A percentile compares a stretch with the other conserved stretches of the same genome.
Evolutionary conservation across 129 eudicot genomes (phyloP).

Genomic region (Silybum marianum): DNA sequence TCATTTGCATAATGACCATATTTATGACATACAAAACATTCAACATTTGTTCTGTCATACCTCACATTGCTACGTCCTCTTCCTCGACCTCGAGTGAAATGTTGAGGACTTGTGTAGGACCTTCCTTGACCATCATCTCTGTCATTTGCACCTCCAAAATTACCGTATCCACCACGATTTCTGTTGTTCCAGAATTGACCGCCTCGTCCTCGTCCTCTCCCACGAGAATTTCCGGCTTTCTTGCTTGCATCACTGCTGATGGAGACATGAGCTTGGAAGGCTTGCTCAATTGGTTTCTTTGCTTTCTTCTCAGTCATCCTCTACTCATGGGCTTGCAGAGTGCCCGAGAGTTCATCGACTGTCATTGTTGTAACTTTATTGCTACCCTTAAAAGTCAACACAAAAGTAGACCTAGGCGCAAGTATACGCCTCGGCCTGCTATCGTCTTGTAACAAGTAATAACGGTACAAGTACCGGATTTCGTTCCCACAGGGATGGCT

Average conservation of each 20-base stretch:
- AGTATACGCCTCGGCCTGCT: too few species aligned
- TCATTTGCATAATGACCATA: not conserved
- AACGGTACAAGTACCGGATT: too few species aligned
- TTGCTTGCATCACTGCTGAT: not conserved
- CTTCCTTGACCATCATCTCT: not conserved
- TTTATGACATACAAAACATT: not conserved
- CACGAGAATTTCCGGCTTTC: not conserved
- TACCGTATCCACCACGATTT: not conserved
- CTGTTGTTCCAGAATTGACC: not conserved
- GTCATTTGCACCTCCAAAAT: not conserved
- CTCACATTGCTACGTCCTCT: not conserved
- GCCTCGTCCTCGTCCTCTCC: not conserved
- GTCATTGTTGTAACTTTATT: too few species aligned
- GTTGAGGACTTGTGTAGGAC: not conserved
- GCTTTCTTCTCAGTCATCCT: not conserved
- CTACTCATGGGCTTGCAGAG: not conserved
- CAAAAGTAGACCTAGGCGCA: too few species aligned
- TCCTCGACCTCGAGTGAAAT: not conserved
- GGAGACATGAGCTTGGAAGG: not conserved
- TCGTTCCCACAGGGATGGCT: too few species aligned
- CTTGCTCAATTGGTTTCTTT: slow-evolving; percentile 6
- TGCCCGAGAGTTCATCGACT: not conserved
- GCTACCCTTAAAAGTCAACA: too few species aligned
- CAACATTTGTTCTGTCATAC: not conserved
- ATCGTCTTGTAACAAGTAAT: too few species aligned